Evolutionary conservation across 2,329 filamentous ascomycete species (phyloP).

Genomic region (Clarireedia monteithiana): DNA sequence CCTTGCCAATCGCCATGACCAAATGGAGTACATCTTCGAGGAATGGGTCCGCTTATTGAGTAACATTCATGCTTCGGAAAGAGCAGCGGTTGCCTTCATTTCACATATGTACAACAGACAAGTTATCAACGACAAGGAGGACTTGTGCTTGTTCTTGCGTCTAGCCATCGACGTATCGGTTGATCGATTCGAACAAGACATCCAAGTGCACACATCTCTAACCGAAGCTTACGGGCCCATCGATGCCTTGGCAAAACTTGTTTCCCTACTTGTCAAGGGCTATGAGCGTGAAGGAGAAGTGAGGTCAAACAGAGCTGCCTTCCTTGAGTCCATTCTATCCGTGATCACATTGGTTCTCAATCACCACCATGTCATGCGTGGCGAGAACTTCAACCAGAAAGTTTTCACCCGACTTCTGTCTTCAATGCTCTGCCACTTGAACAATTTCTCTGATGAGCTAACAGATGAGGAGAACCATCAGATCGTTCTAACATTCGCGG

Average conservation of each 20-base stretch:
- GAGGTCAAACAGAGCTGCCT: conserved; percentile 56
- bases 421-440: conserved; percentile 69
- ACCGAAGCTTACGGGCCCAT: conserved; percentile 51
- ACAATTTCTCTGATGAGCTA: conserved; percentile 48
- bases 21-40: conserved; percentile 91
- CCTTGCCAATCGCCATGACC: conserved; percentile 58
- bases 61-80: conserved; percentile 68
- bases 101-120: conserved; percentile 72
- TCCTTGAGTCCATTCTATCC: conserved; percentile 70
- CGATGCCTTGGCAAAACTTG: conserved; percentile 76
- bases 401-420: conserved; percentile 90
- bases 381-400: conserved; percentile 76
- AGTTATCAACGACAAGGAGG: conserved; percentile 66
- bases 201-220: conserved; percentile 51
- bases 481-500: conserved; percentile 64
- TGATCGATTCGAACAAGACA: conserved; percentile 65
- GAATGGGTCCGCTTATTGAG: conserved; percentile 85
- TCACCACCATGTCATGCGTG: conserved; percentile 74
- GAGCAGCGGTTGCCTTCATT: conserved; percentile 67
- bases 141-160: conserved; percentile 72
- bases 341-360: conserved; percentile 76
- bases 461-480: conserved; percentile 55
- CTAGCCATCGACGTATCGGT: conserved; percentile 74
- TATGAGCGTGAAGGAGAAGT: conserved; percentile 52
- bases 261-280: conserved; percentile 67